phyloP scores from a whole-genome alignment of 305 asterid genomes.

The Striga hermonthica region DNA sequence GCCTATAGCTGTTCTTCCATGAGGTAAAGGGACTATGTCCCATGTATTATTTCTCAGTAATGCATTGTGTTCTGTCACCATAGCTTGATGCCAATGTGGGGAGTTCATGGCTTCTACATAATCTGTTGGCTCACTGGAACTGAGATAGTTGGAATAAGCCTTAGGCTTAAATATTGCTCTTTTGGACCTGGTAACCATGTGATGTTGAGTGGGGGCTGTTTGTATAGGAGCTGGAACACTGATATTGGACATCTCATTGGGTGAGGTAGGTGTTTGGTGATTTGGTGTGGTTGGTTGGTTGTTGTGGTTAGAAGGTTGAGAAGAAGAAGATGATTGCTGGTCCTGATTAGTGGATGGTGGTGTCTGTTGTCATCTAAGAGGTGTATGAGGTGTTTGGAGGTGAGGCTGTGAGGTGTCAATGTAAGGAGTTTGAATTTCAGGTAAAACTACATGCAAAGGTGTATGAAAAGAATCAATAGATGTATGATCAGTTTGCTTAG shows the following conservation, averaged over 20 bases:
- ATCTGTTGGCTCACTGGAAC: neutral
- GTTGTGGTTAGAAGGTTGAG: neutral
- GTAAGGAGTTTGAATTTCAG: no score
- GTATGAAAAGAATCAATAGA: no score
- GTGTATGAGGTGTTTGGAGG: no score
- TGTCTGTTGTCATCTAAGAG: no score
- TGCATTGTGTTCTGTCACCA: no score
- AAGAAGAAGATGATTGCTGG: neutral
- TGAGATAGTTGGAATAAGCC: neutral
- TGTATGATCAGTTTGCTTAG: no score
- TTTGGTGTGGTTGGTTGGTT: neutral
- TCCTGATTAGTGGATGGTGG: no score
- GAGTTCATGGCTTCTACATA: no score
- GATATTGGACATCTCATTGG: neutral
- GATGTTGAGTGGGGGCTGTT: neutral
- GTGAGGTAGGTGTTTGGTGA: neutral
- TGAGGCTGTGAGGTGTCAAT: no score
- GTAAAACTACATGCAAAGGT: no score
- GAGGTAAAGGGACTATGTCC: neutral
- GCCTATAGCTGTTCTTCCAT: neutral
- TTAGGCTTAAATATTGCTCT: neutral
- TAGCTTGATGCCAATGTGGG: no score
- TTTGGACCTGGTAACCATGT: neutral
- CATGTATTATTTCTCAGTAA: no score
- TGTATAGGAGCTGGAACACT: rapidly evolving